Percentiles rank a stretch among this genome's conserved stretches.
These are phyloP conservation scores for Venturia oleaginea DNA, from an alignment of 2,329 filamentous ascomycete species.

Conservation along the genomic window DNA sequence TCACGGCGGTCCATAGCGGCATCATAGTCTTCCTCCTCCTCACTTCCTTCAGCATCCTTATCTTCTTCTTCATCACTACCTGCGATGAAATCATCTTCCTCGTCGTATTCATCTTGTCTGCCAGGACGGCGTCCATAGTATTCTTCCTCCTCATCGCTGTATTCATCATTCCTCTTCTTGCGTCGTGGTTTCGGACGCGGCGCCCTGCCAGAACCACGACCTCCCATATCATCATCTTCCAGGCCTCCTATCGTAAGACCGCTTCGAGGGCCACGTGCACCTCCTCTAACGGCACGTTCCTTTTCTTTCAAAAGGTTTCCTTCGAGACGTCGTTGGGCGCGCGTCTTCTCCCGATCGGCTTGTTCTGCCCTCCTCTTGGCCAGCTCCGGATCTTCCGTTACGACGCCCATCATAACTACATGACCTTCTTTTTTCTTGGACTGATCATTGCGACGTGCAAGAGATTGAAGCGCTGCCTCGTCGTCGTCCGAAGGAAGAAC, in stretches of 20 bases:
- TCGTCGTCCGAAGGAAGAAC: constrained; percentile 59
- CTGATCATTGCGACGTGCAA: constrained; percentile 45
- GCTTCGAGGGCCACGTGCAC: constrained; percentile 35
- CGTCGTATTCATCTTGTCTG: constrained; percentile 66
- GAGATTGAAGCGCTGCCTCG: constrained; percentile 60
- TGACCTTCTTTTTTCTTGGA: constrained; percentile 37
- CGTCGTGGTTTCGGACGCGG: constrained; percentile 17
- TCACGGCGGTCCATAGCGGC: constrained; percentile 12
- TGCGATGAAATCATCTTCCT: constrained; percentile 71
- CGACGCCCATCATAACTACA: constrained; percentile 46
- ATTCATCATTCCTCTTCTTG: constrained; percentile 30
- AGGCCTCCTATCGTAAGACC: constrained; percentile 61
- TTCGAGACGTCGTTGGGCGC: constrained; percentile 56
- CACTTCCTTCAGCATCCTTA: constrained; percentile 51
- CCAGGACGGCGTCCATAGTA: constrained; percentile 40
- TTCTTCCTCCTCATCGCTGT: constrained; percentile 69
- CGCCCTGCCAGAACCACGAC: constrained; percentile 27
- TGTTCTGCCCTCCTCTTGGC: constrained; percentile 65
- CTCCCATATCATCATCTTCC: constrained; percentile 46
- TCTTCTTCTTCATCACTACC: constrained; percentile 60
- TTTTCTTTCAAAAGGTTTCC: constrained; percentile 57
- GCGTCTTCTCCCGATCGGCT: constrained; percentile 64
- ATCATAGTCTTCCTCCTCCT: constrained; percentile 31
- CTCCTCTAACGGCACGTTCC: constrained; percentile 45
- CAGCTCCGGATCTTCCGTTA: constrained; percentile 65